Conservation (phyloP, 345 rosid genomes). For the Clausena lansium region DNA sequence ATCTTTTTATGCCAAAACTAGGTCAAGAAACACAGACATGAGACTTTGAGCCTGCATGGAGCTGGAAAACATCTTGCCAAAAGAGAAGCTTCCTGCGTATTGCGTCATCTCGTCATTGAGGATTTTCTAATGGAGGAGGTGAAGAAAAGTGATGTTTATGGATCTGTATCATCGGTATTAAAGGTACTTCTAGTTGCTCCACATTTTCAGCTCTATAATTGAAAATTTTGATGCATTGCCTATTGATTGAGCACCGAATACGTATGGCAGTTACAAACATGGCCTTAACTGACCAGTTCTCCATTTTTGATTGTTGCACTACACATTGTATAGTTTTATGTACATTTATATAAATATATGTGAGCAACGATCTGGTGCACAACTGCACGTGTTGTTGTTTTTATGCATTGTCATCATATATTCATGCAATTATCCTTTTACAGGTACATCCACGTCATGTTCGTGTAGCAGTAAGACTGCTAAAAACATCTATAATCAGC, state of each 20-base stretch:
- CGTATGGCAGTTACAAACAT: too few species aligned
- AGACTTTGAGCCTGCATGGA: slow-evolving; percentile 81
- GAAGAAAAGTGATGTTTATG: slow-evolving; percentile 92
- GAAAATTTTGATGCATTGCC: too few species aligned
- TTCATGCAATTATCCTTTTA: not conserved
- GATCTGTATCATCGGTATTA: slow-evolving; percentile 84
- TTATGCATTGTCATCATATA: slow-evolving; percentile 11
- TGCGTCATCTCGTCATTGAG: slow-evolving; percentile 82
- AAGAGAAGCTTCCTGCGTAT: slow-evolving; percentile 81
- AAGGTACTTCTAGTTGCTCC: slow-evolving; percentile 52
- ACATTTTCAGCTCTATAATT: not conserved
- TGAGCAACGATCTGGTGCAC: too few species aligned
- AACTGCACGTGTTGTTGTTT: not conserved
- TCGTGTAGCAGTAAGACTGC: slow-evolving; percentile 64
- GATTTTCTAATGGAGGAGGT: slow-evolving; percentile 87
- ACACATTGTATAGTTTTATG: too few species aligned
- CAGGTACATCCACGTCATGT: slow-evolving; percentile 77
- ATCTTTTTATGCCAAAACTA: slow-evolving; percentile 30
- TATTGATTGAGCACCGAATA: too few species aligned
- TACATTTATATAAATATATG: too few species aligned
- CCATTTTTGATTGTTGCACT: too few species aligned
- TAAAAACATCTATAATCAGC: slow-evolving; percentile 88
- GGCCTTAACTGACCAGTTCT: too few species aligned
- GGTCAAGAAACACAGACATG: slow-evolving; percentile 90
- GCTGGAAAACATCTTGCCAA: slow-evolving; percentile 83